These are phyloP conservation scores for Penicillium sp. DNA, from an alignment of 2,329 filamentous ascomycete genomes.

Conservation along the genomic window DNA sequence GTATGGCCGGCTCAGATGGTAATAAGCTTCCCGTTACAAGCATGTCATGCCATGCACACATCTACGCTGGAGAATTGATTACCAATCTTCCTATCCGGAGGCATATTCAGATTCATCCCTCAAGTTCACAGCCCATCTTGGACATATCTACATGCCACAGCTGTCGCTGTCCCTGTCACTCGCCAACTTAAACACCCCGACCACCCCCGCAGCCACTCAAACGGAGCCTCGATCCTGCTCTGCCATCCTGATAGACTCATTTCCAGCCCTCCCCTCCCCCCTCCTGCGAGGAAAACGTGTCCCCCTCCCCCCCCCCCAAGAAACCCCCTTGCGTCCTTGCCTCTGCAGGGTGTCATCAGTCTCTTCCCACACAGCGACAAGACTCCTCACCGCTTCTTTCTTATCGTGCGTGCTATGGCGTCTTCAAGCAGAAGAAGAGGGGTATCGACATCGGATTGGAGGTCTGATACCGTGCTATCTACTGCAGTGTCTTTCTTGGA, in stretches of 20 bases:
- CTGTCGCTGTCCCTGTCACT: too few relatives aligned
- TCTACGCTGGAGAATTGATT: neutral
- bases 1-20: neutral
- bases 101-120: neutral
- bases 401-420: neutral
- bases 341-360: conserved; percentile 29
- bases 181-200: neutral
- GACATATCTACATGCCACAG: neutral
- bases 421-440: neutral
- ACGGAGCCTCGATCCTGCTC: neutral
- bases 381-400: conserved; percentile 29
- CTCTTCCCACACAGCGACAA: neutral
- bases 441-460: neutral
- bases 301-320: neutral
- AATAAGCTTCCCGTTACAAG: conserved; percentile 5
- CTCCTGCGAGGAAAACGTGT: too few relatives aligned
- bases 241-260: neutral
- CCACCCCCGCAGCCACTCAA: neutral
- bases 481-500: neutral
- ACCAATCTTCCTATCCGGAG: neutral
- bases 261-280: neutral
- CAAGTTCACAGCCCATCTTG: neutral
- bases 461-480: neutral
- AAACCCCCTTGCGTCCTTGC: conserved; percentile 24
- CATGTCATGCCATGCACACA: conserved; percentile 3